Evolutionary conservation across 371 early-diverging fungal species (phyloP).

Genomic region (Globomyces sp.): DNA sequence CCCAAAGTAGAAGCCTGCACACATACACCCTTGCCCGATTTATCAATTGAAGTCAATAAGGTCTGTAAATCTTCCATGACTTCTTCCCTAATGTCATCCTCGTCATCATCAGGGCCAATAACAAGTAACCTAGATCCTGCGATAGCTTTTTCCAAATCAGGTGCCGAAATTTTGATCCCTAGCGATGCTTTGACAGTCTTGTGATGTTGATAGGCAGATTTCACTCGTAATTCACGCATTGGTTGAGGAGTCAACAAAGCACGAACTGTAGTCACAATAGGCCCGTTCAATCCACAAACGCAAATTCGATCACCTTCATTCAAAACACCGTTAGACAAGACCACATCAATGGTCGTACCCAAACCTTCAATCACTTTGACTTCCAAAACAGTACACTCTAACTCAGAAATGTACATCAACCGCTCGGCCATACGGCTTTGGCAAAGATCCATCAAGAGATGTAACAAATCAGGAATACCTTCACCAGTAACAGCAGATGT

Average conservation of each 20-base stretch:
- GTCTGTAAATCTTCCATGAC: slow-evolving; percentile 87
- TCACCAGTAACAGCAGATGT: slow-evolving; percentile 99
- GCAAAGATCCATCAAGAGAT: slow-evolving; percentile 89
- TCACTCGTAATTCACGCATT: slow-evolving; percentile 97
- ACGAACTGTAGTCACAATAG: slow-evolving; percentile 94
- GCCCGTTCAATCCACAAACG: slow-evolving; percentile 96
- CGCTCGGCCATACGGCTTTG: slow-evolving; percentile 94
- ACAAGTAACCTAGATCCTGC: slow-evolving; percentile 98
- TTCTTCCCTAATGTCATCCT: slow-evolving; percentile 91
- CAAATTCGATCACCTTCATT: slow-evolving; percentile 98
- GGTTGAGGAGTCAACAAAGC: slow-evolving; percentile 99
- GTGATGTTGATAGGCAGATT: slow-evolving; percentile 95
- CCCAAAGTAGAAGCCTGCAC: slow-evolving; percentile 99
- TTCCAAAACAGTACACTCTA: slow-evolving; percentile 99
- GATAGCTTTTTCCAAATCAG: slow-evolving; percentile 96
- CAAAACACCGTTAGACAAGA: slow-evolving; percentile 97
- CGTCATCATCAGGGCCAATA: slow-evolving; percentile 93
- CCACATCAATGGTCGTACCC: slow-evolving; percentile 99
- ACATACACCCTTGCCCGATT: slow-evolving; percentile 93
- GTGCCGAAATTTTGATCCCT: slow-evolving; percentile 98
- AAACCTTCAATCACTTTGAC: slow-evolving; percentile 99
- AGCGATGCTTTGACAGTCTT: slow-evolving; percentile 97
- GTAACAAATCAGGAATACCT: slow-evolving; percentile 98
- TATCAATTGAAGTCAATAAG: slow-evolving; percentile 79
- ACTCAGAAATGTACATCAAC: slow-evolving; percentile 93